Conservation (phyloP, 73 alveolate genomes). For the Paramecium sonneborni region DNA sequence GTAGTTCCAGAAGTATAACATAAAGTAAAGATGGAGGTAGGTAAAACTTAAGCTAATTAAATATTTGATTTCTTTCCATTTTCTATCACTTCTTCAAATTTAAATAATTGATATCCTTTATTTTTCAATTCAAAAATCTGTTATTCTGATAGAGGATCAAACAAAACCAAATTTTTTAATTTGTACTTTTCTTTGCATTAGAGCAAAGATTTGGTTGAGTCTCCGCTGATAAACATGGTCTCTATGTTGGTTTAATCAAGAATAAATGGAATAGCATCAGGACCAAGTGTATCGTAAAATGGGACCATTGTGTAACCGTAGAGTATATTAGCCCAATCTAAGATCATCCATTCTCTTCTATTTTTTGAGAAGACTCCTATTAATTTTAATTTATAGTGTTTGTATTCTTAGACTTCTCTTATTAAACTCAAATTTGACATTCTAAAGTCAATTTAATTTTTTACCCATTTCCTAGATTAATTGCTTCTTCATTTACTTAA, state of each 20-base stretch:
- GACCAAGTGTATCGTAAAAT: slow-evolving; percentile 74
- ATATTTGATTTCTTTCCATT: neutral
- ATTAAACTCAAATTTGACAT: neutral
- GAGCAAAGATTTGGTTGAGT: slow-evolving; percentile 17
- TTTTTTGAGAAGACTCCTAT: slow-evolving; percentile 84
- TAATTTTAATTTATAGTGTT: slow-evolving; percentile 33
- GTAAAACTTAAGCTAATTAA: slow-evolving; percentile 37
- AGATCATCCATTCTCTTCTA: slow-evolving; percentile 83
- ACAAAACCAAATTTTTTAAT: slow-evolving; percentile 43
- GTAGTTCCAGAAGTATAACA: slow-evolving; percentile 98
- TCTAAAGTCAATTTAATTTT: neutral
- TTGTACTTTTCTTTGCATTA: slow-evolving; percentile 14
- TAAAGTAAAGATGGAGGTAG: slow-evolving; percentile 76
- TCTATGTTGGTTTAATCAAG: slow-evolving; percentile 44
- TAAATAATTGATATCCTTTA: slow-evolving; percentile 15
- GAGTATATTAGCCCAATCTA: slow-evolving; percentile 73
- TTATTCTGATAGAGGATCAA: slow-evolving; percentile 17
- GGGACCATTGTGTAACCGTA: slow-evolving; percentile 78
- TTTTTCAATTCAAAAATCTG: neutral
- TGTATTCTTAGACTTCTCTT: neutral
- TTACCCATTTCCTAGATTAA: neutral
- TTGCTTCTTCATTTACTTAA: slow-evolving; percentile 25
- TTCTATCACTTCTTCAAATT: neutral
- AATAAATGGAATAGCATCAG: slow-evolving; percentile 56
- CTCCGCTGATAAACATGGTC: slow-evolving; percentile 47